Base-by-base conservation (phyloP, 2,329 filamentous ascomycete species). In the Xylaria sp. region DNA sequence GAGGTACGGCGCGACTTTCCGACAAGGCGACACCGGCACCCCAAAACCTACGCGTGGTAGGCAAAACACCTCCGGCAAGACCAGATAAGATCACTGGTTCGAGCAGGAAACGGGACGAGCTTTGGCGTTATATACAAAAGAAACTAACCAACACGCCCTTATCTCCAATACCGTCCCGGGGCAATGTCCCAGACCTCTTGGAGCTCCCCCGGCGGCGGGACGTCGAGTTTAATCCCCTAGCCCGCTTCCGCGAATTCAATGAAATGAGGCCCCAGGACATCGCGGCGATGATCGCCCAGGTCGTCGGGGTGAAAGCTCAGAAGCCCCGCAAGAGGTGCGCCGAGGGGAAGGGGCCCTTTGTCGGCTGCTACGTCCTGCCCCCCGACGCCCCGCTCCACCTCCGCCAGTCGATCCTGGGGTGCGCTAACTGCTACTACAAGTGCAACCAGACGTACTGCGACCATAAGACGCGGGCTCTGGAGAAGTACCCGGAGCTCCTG, bases 381-480 rank as follows among this genome's bases (percentile, higher is more conserved):
- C 17, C 44, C 1, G 22, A 56, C 8, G 48, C 54, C 29, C 56
- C 60, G 8, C 38, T 57, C 17, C 17, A 9, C 17, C 34, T 45
- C 2, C 55, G 60, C 7, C 50, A 50, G n/a, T 38, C 44, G 16
- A 37, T 63, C 16, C 41, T 49, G 17, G 22, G 50, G 4, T 65
- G 62, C 37, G 61, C 55, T 9, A 65, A 63, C 20, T 65, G 62
- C 44, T 56, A 49, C 29, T 62, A 63, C 37, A 59, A 61, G n/a
- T 20, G 41, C 39, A 48, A 54, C 9, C 50, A 59, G 19, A 45
- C 44, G 2, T 37, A 44, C 11, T 62, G 59, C 40, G 40, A 52
- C 26, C 41, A 60, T 7, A 57, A 46, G 22, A 34, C 29, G 26
- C 51, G 51, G 57, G 52, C 50, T 8, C 19, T 41, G 7, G 29